Evolutionary conservation across 148 eudicot genomes (phyloP).

Genomic region (Cornus controversa): DNA sequence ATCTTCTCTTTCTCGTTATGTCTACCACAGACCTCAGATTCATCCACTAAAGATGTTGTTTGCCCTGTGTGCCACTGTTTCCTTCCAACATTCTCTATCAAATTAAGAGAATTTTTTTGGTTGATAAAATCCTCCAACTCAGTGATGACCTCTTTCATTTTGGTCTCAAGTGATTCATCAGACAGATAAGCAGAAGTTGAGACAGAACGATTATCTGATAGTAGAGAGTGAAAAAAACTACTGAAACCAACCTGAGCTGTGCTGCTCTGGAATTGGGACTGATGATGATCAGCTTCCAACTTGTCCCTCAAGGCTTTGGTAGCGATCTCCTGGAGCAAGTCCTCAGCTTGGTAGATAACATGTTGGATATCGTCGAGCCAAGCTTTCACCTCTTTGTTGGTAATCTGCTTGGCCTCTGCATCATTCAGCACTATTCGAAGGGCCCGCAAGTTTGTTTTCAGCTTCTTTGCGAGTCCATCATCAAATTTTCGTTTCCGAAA

Average conservation of each 20-base stretch:
- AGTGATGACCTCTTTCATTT: slow-evolving; percentile 7
- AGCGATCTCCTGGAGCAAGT: background rate
- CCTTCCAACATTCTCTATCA: no score
- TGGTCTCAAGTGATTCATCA: background rate
- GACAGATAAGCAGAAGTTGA: no score
- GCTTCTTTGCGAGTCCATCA: no score
- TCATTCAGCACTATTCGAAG: background rate
- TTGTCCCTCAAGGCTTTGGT: no score
- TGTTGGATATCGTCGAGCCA: background rate
- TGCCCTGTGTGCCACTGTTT: background rate
- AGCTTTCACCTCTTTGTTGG: background rate
- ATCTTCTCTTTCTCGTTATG: slow-evolving; percentile 16
- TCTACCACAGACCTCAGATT: slow-evolving; percentile 21
- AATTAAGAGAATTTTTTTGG: background rate
- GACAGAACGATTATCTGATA: no score
- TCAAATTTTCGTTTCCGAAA: no score
- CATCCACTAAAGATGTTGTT: slow-evolving; percentile 15
- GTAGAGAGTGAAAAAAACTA: no score
- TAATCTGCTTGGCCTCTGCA: background rate
- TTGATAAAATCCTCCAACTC: slow-evolving; percentile 15
- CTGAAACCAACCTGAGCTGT: background rate
- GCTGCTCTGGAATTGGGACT: no score
- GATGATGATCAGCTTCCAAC: no score
- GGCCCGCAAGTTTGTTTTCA: no score
- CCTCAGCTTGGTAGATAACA: background rate